These are phyloP conservation scores for Starmerella asiatica DNA, from an alignment of 805 yeast genomes.

Conservation along the genomic window DNA sequence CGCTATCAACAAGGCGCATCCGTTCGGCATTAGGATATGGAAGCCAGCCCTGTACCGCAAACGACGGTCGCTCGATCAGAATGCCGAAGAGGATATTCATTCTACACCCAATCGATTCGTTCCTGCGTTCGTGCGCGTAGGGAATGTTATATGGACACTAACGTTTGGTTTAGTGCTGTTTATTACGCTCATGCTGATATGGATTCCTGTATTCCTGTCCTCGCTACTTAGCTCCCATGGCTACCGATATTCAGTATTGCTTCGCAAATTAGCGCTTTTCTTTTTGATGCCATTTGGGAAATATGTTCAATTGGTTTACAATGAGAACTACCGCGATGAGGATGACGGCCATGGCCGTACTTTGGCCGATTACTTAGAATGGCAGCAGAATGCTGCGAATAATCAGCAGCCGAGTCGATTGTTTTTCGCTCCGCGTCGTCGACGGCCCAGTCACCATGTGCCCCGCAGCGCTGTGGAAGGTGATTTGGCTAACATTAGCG, in stretches of 20 bases:
- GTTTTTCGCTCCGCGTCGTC: constrained; percentile 53
- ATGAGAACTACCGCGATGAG: constrained; percentile 67
- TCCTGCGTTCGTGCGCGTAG: constrained; percentile 46
- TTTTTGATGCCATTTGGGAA: constrained; percentile 68
- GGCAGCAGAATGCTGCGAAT: constrained; percentile 43
- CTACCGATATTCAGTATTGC: constrained; percentile 39
- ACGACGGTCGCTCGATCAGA: constrained; percentile 74
- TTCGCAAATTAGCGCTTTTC: constrained; percentile 30
- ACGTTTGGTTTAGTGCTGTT: constrained; percentile 54
- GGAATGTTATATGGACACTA: constrained; percentile 60
- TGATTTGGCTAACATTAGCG: neutral
- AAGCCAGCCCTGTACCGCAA: constrained; percentile 94
- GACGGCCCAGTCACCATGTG: constrained; percentile 17
- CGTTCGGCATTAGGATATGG: constrained; percentile 97
- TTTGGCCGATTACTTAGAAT: constrained; percentile 67
- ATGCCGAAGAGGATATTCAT: constrained; percentile 89
- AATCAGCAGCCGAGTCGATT: constrained; percentile 30
- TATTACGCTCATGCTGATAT: constrained; percentile 31
- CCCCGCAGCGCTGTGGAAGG: constrained; percentile 4
- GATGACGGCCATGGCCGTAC: constrained; percentile 83
- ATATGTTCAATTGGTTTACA: constrained; percentile 63
- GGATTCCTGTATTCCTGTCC: constrained; percentile 34
- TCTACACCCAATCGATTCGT: constrained; percentile 46
- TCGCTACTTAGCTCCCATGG: constrained; percentile 30
- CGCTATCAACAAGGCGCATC: constrained; percentile 93